Evolutionary conservation across 2,329 filamentous ascomycete species (phyloP).

Genomic region (Cordyceps cateniannulata): DNA sequence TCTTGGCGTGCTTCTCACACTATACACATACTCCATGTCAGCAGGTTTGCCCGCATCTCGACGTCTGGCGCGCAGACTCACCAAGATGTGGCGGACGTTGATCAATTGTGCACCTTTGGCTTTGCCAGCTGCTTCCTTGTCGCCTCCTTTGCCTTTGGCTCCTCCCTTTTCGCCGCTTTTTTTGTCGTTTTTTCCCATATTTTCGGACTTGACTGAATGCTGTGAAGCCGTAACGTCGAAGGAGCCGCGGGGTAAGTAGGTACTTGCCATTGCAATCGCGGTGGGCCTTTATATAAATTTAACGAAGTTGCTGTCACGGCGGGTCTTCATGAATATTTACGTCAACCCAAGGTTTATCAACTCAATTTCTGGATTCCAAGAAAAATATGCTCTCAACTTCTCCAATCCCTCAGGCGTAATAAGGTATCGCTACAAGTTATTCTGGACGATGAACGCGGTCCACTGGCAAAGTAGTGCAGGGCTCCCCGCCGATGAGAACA

Average conservation of each 20-base stretch:
- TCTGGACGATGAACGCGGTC: too few relatives aligned
- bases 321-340: background rate
- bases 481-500: too few relatives aligned
- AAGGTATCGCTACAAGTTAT: too few relatives aligned
- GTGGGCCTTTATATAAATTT: too few relatives aligned
- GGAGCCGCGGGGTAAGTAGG: conserved; percentile 5
- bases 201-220: conserved; percentile 13
- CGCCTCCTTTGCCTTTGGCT: conserved; percentile 24
- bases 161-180: conserved; percentile 33
- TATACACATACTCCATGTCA: conserved; percentile 20
- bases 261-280: background rate
- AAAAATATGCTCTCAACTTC: background rate
- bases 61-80: conserved; percentile 20
- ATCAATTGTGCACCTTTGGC: conserved; percentile 55
- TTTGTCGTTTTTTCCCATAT: conserved; percentile 35
- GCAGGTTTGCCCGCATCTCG: background rate
- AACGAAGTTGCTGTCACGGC: background rate
- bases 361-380: background rate
- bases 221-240: background rate
- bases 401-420: background rate
- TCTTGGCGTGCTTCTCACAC: conserved; percentile 72
- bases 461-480: too few relatives aligned
- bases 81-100: conserved; percentile 68
- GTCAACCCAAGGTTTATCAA: background rate
- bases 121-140: conserved; percentile 30